These are phyloP conservation scores for Suillus subaureus DNA, from an alignment of 768 basidiomycete species.

Conservation along the genomic window DNA sequence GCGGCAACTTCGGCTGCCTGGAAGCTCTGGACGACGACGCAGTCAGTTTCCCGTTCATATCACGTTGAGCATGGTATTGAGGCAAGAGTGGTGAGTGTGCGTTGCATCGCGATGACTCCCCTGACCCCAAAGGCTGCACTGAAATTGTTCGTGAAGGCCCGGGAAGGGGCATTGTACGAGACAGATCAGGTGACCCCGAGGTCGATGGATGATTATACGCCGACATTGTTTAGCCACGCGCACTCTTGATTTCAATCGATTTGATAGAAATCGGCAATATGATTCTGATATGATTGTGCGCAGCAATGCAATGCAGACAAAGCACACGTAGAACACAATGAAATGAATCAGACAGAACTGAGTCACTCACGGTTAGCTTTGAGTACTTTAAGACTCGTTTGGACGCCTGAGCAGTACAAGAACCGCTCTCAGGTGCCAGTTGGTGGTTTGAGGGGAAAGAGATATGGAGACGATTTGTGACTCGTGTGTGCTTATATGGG, in stretches of 20 bases:
- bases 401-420: slow-evolving; percentile 20
- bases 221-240: slow-evolving; percentile 19
- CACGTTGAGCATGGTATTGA: slow-evolving; percentile 25
- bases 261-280: slow-evolving; percentile 29
- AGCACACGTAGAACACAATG: slow-evolving; percentile 35
- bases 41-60: slow-evolving; percentile 50
- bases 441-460: slow-evolving; percentile 24
- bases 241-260: slow-evolving; percentile 29
- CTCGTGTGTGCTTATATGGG: slow-evolving; percentile 34
- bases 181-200: slow-evolving; percentile 34
- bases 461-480: slow-evolving; percentile 17
- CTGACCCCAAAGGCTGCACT: slow-evolving; percentile 26
- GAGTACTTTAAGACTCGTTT: slow-evolving; percentile 24
- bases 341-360: slow-evolving; percentile 27
- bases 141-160: slow-evolving; percentile 35
- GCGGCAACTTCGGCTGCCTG: slow-evolving; percentile 57
- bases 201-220: slow-evolving; percentile 20
- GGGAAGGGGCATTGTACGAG: slow-evolving; percentile 27
- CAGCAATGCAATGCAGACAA: slow-evolving; percentile 23
- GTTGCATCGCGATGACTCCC: slow-evolving; percentile 23
- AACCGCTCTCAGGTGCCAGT: slow-evolving; percentile 20
- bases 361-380: slow-evolving; percentile 29
- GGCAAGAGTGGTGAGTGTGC: slow-evolving; percentile 23
- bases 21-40: slow-evolving; percentile 48
- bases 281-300: slow-evolving; percentile 17